Conservation (phyloP, 371 early-diverging fungal species). For the Massospora cicadina region DNA sequence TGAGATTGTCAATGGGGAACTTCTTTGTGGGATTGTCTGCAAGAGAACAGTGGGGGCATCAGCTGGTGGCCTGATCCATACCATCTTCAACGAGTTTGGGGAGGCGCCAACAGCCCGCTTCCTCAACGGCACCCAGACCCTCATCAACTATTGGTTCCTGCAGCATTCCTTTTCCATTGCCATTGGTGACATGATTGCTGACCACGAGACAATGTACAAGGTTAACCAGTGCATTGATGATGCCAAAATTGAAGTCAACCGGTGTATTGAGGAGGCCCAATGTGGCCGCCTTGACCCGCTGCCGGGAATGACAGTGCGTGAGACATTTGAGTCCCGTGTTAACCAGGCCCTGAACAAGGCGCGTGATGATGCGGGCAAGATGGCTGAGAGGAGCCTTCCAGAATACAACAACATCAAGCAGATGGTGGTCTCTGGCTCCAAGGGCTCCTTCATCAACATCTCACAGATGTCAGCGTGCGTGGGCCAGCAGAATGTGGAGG, state of each 20-base stretch:
- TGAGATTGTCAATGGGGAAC: slow-evolving; percentile 84
- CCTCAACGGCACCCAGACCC: slow-evolving; percentile 88
- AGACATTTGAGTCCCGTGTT: slow-evolving; percentile 91
- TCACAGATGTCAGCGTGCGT: slow-evolving; percentile 99
- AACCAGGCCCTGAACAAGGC: slow-evolving; percentile 86
- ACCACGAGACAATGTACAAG: slow-evolving; percentile 62
- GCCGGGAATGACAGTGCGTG: slow-evolving; percentile 96
- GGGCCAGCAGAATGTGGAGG: slow-evolving; percentile 99
- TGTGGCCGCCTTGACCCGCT: slow-evolving; percentile 67
- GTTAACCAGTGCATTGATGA: slow-evolving; percentile 72
- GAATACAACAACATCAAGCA: slow-evolving; percentile 95
- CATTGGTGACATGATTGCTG: slow-evolving; percentile 98
- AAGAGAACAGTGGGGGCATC: slow-evolving; percentile 95
- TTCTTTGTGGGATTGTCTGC: slow-evolving; percentile 90
- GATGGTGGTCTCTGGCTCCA: slow-evolving; percentile 98
- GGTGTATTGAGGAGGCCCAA: slow-evolving; percentile 76
- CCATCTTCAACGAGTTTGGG: slow-evolving; percentile 92
- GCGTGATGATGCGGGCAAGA: slow-evolving; percentile 91
- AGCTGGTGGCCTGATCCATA: slow-evolving; percentile 89
- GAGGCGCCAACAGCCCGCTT: slow-evolving; percentile 78
- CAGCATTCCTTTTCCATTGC: slow-evolving; percentile 96
- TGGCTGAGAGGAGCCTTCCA: slow-evolving; percentile 74
- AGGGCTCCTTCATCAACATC: slow-evolving; percentile 97
- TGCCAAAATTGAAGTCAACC: slow-evolving; percentile 73
- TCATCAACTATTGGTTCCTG: slow-evolving; percentile 93